A percentile compares a stretch with the other conserved stretches of the same genome.
phyloP scores from a whole-genome alignment of 257 asterid species.

The Striga asiatica region DNA sequence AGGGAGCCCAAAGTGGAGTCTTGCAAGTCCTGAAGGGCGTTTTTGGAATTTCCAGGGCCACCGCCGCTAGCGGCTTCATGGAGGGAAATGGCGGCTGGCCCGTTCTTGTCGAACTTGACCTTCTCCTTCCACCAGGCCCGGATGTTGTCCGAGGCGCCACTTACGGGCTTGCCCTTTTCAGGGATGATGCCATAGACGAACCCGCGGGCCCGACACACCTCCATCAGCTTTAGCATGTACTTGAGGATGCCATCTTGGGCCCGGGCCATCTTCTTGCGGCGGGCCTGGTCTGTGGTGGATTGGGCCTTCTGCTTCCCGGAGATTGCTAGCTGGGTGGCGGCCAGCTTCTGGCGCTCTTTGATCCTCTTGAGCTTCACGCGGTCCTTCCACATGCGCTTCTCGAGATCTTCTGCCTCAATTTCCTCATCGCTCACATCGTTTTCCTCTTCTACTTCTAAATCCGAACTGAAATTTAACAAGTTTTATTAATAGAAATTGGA shows the following conservation, averaged over 20 bases:
- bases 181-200: constrained; percentile 40
- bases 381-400: constrained; percentile 46
- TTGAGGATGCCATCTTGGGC: constrained; percentile 44
- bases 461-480: constrained; percentile 24
- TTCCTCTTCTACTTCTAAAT: constrained; percentile 30
- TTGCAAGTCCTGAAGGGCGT: constrained; percentile 39
- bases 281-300: constrained; percentile 30
- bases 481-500: too few relatives aligned
- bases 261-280: constrained; percentile 39
- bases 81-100: constrained; percentile 39
- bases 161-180: constrained; percentile 43
- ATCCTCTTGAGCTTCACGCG: constrained; percentile 31
- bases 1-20: constrained; percentile 50
- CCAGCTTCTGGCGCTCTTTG: constrained; percentile 30
- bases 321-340: constrained; percentile 21
- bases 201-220: constrained; percentile 41
- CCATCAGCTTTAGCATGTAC: constrained; percentile 47
- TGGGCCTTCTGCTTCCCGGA: constrained; percentile 26
- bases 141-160: constrained; percentile 44
- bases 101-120: constrained; percentile 46
- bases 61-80: constrained; percentile 27
- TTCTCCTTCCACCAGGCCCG: constrained; percentile 59
- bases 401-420: constrained; percentile 36
- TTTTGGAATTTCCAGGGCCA: constrained; percentile 23
- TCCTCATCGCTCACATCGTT: constrained; percentile 41